Percentiles rank a stretch among this genome's conserved stretches.
phyloP scores from a whole-genome alignment of 192 early-diverging fungal species.

The Linnemannia hyalina region DNA sequence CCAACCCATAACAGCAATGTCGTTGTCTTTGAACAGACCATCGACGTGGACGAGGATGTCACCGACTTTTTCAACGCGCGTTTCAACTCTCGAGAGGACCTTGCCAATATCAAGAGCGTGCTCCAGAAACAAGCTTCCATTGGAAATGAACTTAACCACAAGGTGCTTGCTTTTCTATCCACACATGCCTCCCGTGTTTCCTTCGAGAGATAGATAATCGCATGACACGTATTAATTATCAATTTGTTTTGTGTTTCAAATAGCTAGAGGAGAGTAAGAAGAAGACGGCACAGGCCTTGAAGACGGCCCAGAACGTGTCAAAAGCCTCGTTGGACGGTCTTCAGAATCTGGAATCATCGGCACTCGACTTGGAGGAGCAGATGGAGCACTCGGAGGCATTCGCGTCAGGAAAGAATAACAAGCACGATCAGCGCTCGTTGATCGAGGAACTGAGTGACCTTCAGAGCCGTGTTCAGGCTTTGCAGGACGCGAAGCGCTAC shows the following conservation, averaged over 20 bases:
- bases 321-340: constrained; percentile 16
- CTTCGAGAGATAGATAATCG: background rate
- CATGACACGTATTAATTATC: background rate
- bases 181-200: background rate
- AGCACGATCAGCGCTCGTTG: constrained; percentile 36
- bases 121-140: constrained; percentile 27
- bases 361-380: constrained; percentile 43
- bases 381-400: constrained; percentile 45
- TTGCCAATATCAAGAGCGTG: constrained; percentile 43
- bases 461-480: constrained; percentile 39
- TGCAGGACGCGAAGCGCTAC: constrained; percentile 58
- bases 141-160: constrained; percentile 20
- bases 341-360: constrained; percentile 32
- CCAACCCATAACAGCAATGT: constrained; percentile 26
- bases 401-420: constrained; percentile 28
- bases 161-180: constrained; percentile 21
- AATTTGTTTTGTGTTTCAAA: background rate
- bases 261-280: constrained; percentile 43
- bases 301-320: constrained; percentile 27
- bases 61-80: constrained; percentile 56
- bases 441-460: constrained; percentile 51
- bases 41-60: constrained; percentile 49
- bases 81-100: constrained; percentile 50
- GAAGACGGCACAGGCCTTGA: constrained; percentile 20
- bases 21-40: constrained; percentile 54